Conservation (phyloP, 2,329 filamentous ascomycete species). For the Onygenales sp. region DNA sequence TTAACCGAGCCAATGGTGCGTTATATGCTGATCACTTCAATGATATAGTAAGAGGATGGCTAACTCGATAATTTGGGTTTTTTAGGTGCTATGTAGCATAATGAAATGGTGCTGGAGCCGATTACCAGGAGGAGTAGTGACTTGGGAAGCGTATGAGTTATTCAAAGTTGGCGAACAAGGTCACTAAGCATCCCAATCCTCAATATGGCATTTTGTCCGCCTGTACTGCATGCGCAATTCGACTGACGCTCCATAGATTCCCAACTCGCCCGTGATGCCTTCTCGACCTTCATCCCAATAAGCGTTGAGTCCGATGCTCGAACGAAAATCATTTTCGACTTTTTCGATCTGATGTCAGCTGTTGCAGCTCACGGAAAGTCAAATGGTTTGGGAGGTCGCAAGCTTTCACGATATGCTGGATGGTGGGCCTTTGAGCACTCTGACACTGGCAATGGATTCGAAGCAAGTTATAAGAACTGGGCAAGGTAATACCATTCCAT, state of each 20-base stretch:
- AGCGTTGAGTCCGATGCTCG: conserved; percentile 81
- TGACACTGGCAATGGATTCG: conserved; percentile 83
- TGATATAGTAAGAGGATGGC: neutral
- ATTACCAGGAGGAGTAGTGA: conserved; percentile 80
- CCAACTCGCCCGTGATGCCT: conserved; percentile 81
- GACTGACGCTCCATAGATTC: conserved; percentile 55
- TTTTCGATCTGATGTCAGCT: conserved; percentile 86
- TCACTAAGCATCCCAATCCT: conserved; percentile 35
- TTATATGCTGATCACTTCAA: conserved; percentile 4
- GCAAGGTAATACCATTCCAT: conserved; percentile 48
- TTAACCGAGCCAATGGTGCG: conserved; percentile 89
- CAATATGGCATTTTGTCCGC: neutral
- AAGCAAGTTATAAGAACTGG: conserved; percentile 88
- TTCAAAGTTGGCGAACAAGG: conserved; percentile 92
- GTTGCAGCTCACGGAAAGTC: conserved; percentile 86
- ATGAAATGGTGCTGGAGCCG: conserved; percentile 98
- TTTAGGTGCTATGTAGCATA: conserved; percentile 79
- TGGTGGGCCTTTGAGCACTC: conserved; percentile 98
- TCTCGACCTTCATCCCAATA: conserved; percentile 91
- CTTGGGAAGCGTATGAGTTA: conserved; percentile 93
- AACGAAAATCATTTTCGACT: conserved; percentile 85
- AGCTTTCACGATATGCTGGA: conserved; percentile 86
- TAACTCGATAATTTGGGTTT: conserved; percentile 7
- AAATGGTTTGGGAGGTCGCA: conserved; percentile 87
- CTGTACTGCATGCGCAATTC: neutral